Evolutionary conservation across 345 rosid genomes (phyloP).

Genomic region (Eucalyptus pumila): DNA sequence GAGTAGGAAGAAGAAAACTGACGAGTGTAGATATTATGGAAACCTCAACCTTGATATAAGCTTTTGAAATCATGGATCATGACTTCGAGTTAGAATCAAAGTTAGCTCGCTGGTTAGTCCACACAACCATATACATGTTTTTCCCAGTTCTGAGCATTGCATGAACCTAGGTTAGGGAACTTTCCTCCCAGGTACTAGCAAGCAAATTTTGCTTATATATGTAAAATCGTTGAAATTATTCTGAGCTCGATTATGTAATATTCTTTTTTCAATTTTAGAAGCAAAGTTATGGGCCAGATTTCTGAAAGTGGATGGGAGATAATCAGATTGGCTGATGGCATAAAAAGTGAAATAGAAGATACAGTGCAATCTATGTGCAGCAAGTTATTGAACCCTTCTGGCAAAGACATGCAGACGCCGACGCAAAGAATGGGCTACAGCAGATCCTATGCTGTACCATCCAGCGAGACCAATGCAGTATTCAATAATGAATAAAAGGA

Average conservation of each 20-base stretch:
- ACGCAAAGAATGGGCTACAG: background rate
- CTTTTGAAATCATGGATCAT: background rate
- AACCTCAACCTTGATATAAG: background rate
- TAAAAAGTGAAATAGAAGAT: no score
- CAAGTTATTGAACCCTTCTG: no score
- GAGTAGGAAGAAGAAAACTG: background rate
- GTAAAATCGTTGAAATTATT: background rate
- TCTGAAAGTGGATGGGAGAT: no score
- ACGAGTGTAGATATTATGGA: background rate
- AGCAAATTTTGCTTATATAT: background rate
- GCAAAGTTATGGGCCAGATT: no score
- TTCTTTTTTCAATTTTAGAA: background rate
- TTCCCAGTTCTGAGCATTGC: background rate
- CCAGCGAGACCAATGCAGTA: background rate
- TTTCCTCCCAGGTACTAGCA: background rate
- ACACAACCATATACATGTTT: background rate
- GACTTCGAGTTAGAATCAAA: background rate
- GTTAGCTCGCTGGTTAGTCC: background rate
- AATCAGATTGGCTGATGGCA: no score
- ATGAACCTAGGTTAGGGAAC: background rate
- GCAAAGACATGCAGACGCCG: no score
- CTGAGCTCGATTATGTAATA: background rate
- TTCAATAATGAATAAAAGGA: conserved; percentile 22
- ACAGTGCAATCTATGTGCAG: no score
- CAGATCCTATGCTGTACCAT: conserved; percentile 1